These are phyloP conservation scores for Plantago major DNA, from an alignment of 257 asterid species.

Conservation along the genomic window DNA sequence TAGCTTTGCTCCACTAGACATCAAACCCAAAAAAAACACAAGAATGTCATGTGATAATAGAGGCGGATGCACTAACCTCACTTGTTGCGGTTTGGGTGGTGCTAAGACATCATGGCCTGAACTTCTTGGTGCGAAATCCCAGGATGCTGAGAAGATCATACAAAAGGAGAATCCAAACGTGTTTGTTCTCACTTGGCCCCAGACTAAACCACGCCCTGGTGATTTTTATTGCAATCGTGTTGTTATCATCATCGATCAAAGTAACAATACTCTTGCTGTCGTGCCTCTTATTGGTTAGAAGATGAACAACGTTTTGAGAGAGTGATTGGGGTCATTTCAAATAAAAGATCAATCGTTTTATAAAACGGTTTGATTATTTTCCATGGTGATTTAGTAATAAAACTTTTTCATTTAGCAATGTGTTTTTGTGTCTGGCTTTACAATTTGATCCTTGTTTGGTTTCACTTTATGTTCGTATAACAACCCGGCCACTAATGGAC, in stretches of 20 bases:
- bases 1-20: too few species aligned
- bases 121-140: not conserved
- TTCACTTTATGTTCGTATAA: too few species aligned
- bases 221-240: not conserved
- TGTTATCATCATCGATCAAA: not conserved
- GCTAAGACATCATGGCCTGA: not conserved
- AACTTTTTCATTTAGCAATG: too few species aligned
- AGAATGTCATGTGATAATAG: too few species aligned
- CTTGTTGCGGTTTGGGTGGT: not conserved
- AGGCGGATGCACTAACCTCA: constrained; percentile 6
- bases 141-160: not conserved
- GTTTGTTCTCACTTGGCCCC: not conserved
- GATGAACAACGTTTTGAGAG: not conserved
- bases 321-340: too few species aligned
- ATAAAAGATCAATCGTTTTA: too few species aligned
- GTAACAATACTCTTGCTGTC: not conserved
- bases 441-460: too few species aligned
- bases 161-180: not conserved
- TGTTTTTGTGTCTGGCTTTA: too few species aligned
- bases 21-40: too few species aligned
- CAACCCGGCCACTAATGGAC: too few species aligned
- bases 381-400: too few species aligned
- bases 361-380: too few species aligned
- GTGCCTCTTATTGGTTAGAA: not conserved
- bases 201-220: not conserved